These are phyloP conservation scores for Euphorbia lathyris DNA, from an alignment of 345 rosid genomes.

Conservation along the genomic window DNA sequence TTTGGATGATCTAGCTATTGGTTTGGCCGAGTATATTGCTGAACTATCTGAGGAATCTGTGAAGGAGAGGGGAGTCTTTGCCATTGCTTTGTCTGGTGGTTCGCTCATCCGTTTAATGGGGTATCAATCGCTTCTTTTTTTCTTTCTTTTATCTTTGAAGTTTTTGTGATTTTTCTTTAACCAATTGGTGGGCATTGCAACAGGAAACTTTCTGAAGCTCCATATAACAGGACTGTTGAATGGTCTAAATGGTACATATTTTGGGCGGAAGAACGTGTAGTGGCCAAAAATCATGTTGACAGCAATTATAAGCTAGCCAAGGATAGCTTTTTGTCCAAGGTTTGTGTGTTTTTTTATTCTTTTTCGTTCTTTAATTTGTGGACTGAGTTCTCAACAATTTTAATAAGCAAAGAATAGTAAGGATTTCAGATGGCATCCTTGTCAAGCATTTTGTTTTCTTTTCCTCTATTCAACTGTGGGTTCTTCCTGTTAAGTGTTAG, in stretches of 20 bases:
- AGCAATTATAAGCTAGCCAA: slow-evolving; percentile 89
- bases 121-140: slow-evolving; percentile 27
- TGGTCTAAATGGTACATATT: slow-evolving; percentile 87
- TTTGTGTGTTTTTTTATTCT: slow-evolving; percentile 17
- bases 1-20: slow-evolving; percentile 64
- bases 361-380: neutral
- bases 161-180: slow-evolving; percentile 23
- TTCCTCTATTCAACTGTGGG: neutral
- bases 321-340: slow-evolving; percentile 73
- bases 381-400: neutral
- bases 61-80: slow-evolving; percentile 76
- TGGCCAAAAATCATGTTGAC: slow-evolving; percentile 70
- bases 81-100: slow-evolving; percentile 86
- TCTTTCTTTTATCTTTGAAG: slow-evolving; percentile 12
- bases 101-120: slow-evolving; percentile 74
- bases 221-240: slow-evolving; percentile 79
- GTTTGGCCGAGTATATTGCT: slow-evolving; percentile 82
- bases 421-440: neutral
- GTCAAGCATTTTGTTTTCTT: slow-evolving; percentile 7
- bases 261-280: slow-evolving; percentile 86
- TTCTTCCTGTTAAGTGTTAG: neutral
- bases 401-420: neutral
- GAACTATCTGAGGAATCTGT: slow-evolving; percentile 77
- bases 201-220: slow-evolving; percentile 82
- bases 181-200: slow-evolving; percentile 23